Conservation (phyloP, 2,329 filamentous ascomycete genomes). For the Nothophoma quercina region DNA sequence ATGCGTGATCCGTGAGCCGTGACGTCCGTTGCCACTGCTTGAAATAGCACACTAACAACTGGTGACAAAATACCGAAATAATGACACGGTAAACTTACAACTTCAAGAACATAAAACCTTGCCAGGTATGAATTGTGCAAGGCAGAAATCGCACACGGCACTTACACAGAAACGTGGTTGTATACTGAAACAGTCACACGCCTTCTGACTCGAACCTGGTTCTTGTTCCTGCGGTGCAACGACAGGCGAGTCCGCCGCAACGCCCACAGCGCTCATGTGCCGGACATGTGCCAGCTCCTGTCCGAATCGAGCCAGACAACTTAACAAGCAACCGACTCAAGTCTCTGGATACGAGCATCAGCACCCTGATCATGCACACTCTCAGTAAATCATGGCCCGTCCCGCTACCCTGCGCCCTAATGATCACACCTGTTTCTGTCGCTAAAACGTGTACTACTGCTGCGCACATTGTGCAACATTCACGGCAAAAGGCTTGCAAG, state of each 20-base stretch:
- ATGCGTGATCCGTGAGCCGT: conserved; percentile 11
- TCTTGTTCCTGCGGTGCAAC: conserved; percentile 18
- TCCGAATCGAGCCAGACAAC: not conserved
- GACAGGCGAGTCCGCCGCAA: conserved; percentile 4
- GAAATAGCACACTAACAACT: conserved; percentile 1
- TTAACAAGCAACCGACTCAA: conserved; percentile 13
- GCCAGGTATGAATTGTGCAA: not conserved
- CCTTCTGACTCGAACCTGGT: conserved; percentile 17
- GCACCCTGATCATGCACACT: conserved; percentile 1
- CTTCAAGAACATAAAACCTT: not conserved
- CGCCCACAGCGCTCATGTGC: conserved; percentile 25
- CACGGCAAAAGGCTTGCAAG: not conserved
- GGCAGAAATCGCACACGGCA: conserved; percentile 1
- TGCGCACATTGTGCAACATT: conserved; percentile 1
- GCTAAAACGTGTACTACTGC: not conserved
- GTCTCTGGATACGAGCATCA: conserved; percentile 1
- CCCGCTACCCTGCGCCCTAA: conserved; percentile 9
- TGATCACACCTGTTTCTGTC: not conserved
- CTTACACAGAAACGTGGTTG: conserved; percentile 6
- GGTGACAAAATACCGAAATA: conserved; percentile 1
- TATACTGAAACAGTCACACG: conserved; percentile 26
- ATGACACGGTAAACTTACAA: not conserved
- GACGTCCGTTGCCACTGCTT: conserved; percentile 20
- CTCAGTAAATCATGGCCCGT: conserved; percentile 2
- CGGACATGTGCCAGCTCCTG: conserved; percentile 8